phyloP scores from a whole-genome alignment of 2,329 filamentous ascomycete species.

The Leptographium procerum region DNA sequence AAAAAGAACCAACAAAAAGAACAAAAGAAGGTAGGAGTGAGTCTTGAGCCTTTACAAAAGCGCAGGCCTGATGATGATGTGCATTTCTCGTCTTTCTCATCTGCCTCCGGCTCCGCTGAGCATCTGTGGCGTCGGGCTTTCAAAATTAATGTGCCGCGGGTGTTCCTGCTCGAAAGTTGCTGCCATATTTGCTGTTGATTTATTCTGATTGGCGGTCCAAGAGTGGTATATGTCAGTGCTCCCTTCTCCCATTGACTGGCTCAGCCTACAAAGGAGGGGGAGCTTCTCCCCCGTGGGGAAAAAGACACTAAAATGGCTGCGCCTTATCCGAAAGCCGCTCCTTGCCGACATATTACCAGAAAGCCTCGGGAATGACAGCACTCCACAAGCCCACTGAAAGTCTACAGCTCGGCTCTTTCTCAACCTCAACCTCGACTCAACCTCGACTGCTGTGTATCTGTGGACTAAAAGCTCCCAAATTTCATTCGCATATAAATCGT shows the following conservation, averaged over 20 bases:
- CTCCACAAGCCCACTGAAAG: no score
- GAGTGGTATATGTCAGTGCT: no score
- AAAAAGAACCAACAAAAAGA: background rate
- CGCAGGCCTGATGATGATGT: background rate
- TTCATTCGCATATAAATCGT: background rate
- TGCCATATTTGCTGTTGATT: background rate
- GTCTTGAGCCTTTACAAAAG: background rate
- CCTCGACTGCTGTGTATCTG: no score
- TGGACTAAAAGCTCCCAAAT: no score
- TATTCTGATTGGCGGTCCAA: no score
- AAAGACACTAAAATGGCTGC: background rate
- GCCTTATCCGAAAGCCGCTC: background rate
- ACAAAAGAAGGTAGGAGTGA: background rate
- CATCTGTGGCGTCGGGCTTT: background rate
- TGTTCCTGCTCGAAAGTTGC: background rate
- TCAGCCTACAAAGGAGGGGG: background rate
- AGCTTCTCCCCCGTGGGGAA: background rate
- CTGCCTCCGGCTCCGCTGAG: no score
- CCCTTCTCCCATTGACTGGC: no score
- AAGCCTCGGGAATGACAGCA: background rate
- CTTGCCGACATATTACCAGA: background rate
- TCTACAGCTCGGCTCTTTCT: no score
- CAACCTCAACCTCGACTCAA: no score
- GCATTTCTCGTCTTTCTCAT: background rate
- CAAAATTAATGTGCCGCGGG: background rate